Evolutionary conservation across 1,284 basidiomycete species (phyloP), one percentile per base, ranked within the genome.

Genomic region (Fomes fomentarius): DNA sequence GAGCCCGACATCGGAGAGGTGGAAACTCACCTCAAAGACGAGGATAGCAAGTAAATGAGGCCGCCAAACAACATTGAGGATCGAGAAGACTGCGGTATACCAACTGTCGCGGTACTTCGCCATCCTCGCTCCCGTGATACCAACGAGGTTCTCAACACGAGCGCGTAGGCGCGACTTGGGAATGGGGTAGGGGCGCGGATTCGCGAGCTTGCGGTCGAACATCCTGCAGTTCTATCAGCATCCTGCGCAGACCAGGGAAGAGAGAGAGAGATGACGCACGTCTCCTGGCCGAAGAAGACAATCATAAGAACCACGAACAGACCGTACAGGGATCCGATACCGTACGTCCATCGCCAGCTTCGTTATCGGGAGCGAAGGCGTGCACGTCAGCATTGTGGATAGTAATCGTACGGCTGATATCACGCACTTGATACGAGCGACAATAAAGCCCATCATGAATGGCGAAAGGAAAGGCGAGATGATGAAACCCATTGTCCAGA

Each of bases 341-440:
- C 86, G 59, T 89, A 91, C 4, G 85, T 77, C 87, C 88, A 91
- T 38, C 86, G 72, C 84, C 85, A 89, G 47, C 76, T 83, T n/a
- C n/a, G n/a, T n/a, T n/a, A n/a, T n/a, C n/a, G n/a, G n/a, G n/a
- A n/a, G n/a, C n/a, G 51, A n/a, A 38, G 14, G 21, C 12, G 26
- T 14, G 21, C 4, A 4, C 9, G 22, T 41, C 24, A 30, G 15
- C 5, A 21, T 24, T 52, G 35, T 17, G n/a, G n/a, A 51, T 22
- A 11, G 1, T 9, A 14, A 25, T 15, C 26, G 6, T 10, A 12
- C 15, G 31, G 24, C 6, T 15, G 8, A 11, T 24, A 3, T 19
- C 19, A 63, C 70, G 1, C 50, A 80, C 81, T 68, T 77, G 45
- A 77, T 74, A 3, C 82, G 75, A 2, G 84, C 85, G 38, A 85